Evolutionary conservation across 345 rosid species (phyloP), one percentile per base, ranked within the genome.

Genomic region (Geranium brycei): DNA sequence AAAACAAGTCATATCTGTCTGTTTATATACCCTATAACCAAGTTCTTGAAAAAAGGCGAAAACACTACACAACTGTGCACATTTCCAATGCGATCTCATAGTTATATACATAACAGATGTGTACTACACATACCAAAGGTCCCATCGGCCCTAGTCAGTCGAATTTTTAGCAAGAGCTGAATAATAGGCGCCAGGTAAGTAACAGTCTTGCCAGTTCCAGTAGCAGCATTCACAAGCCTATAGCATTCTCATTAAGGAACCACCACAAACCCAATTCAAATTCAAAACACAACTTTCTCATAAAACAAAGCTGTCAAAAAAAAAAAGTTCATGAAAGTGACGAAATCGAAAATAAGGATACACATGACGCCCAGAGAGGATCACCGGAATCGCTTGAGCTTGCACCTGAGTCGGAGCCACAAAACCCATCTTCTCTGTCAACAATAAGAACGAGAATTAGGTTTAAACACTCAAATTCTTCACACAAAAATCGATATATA

Each of bases 141-240:
- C 62, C 99, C 99, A 17, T 79, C 81, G 59, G 82, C 57, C 58
- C 99, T 95, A 31, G 85, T 84, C 31, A 90, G 83, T 64, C 79
- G 78, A 16, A 91, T 59, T 58, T 73, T 69, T 72, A 87, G 90
- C 90, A 90, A 79, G 71, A 78, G 84, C 72, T 93, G 97, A 18
- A 93, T 75, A 59, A 90, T 73, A 6, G 99, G 99, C 57, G 97
- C 96, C 78, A 93, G 75, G 78, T 93, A 93, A 1, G 95, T 86
- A 15, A 93, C 81, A 17, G 99, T 93, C 67, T 93, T 93, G 10
- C 99, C 99, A 19, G 97, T 87, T 11, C 99, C 99, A 0, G 99
- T 90, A 60, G 91, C 80, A 23, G 99, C 97, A 77, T 85, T 90
- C 47, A 93, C 96, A 81, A 93, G 87, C 69, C 98, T 93, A 75